These are phyloP conservation scores for Backusella tarrabulga DNA, from an alignment of 192 early-diverging fungal genomes.

Conservation along the genomic window DNA sequence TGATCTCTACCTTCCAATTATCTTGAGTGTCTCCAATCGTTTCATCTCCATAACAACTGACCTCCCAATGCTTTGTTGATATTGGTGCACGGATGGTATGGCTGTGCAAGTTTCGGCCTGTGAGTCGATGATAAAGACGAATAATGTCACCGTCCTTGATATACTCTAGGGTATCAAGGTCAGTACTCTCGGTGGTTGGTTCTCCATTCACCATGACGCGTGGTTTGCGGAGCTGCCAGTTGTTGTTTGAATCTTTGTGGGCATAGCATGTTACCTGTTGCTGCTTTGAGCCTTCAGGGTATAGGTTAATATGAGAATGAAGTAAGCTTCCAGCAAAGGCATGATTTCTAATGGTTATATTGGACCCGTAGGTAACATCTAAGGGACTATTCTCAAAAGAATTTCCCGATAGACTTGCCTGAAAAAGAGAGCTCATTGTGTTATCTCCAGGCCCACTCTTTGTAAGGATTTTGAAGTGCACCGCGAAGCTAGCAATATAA, in stretches of 20 bases:
- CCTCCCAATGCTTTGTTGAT: constrained; percentile 80
- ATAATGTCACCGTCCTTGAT: constrained; percentile 79
- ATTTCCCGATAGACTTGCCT: constrained; percentile 83
- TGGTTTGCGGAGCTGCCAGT: constrained; percentile 75
- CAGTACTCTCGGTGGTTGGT: constrained; percentile 34
- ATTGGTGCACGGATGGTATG: constrained; percentile 78
- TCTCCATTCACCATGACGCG: constrained; percentile 34
- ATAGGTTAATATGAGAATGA: constrained; percentile 91
- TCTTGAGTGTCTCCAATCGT: constrained; percentile 80
- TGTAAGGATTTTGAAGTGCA: constrained; percentile 89
- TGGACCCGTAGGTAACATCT: constrained; percentile 91
- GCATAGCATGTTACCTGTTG: constrained; percentile 97
- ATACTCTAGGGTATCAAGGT: constrained; percentile 19
- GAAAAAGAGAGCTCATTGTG: constrained; percentile 96
- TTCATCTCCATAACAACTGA: constrained; percentile 83
- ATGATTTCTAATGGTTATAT: constrained; percentile 79
- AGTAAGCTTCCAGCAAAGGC: constrained; percentile 84
- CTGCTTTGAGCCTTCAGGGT: constrained; percentile 85
- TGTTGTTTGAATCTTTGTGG: constrained; percentile 92
- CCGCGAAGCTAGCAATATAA: constrained; percentile 79
- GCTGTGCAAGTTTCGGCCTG: constrained; percentile 81
- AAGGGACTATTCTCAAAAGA: constrained; percentile 73
- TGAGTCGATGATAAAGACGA: constrained; percentile 77
- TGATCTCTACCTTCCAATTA: constrained; percentile 86
- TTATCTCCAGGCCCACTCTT: constrained; percentile 84